Evolutionary conservation across 305 asterid species (phyloP).

Genomic region (Rubia peregrina): DNA sequence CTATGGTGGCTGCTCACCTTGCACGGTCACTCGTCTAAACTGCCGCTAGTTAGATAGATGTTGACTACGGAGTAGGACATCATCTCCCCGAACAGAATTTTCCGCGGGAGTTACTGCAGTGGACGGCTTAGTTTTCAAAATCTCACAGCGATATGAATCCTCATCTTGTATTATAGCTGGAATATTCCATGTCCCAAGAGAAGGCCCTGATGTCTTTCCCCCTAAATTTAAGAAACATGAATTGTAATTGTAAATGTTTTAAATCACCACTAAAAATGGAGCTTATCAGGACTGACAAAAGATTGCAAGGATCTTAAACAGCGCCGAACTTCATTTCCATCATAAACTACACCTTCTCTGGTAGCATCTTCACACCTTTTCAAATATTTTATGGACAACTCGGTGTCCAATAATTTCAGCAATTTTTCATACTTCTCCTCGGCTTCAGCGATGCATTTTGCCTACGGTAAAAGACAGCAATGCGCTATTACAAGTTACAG

Average conservation of each 20-base stretch:
- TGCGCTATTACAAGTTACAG: neutral
- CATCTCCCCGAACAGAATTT: neutral
- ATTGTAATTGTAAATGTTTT: neutral
- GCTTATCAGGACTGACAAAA: neutral
- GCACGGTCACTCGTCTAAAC: no score
- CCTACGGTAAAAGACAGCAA: constrained; percentile 31
- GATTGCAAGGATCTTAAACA: neutral
- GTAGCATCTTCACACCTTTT: constrained; percentile 93
- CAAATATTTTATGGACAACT: constrained; percentile 43
- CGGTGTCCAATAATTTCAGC: constrained; percentile 51
- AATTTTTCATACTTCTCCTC: constrained; percentile 60
- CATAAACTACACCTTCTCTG: constrained; percentile 51
- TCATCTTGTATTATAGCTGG: constrained; percentile 73
- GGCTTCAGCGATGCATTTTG: constrained; percentile 58
- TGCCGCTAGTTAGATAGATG: no score
- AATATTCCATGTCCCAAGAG: constrained; percentile 84
- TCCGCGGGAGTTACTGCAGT: neutral
- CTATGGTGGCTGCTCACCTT: neutral
- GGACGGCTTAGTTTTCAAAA: constrained; percentile 14
- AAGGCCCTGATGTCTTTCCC: constrained; percentile 59
- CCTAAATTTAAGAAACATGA: constrained; percentile 29
- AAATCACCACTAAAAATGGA: neutral
- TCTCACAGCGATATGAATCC: constrained; percentile 33
- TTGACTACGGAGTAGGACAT: neutral
- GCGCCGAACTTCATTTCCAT: neutral